Evolutionary conservation across 106 monocot species (phyloP).

Genomic region (Allium sativum): DNA sequence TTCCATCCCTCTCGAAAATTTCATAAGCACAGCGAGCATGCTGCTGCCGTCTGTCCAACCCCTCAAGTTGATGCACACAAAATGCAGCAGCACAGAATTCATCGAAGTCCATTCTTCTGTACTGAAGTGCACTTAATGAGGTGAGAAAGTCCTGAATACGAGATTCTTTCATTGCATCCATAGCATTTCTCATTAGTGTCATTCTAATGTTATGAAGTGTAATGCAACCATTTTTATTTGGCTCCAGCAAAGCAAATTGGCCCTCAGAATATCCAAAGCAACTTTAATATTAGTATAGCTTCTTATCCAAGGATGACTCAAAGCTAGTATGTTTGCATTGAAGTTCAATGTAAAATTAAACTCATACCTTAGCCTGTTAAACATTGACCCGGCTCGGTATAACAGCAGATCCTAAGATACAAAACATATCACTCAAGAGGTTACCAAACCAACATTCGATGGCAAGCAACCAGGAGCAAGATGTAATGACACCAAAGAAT

Average conservation of each 20-base stretch:
- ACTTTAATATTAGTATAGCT: too few species aligned
- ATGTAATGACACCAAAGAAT: too few species aligned
- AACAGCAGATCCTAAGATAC: too few species aligned
- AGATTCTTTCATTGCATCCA: slow-evolving; percentile 74
- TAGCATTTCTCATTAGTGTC: slow-evolving; percentile 55
- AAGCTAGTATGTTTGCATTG: too few species aligned
- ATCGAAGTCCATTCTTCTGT: slow-evolving; percentile 82
- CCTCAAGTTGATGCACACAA: slow-evolving; percentile 84
- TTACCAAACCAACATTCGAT: too few species aligned
- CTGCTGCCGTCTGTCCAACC: slow-evolving; percentile 81
- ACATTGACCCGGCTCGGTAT: too few species aligned
- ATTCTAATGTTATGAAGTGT: slow-evolving; percentile 66
- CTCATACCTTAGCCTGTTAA: too few species aligned
- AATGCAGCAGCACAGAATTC: slow-evolving; percentile 79
- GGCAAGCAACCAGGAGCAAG: too few species aligned
- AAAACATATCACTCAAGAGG: too few species aligned
- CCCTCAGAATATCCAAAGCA: slow-evolving; percentile 38
- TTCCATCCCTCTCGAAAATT: slow-evolving; percentile 80
- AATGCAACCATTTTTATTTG: slow-evolving; percentile 67
- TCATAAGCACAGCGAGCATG: slow-evolving; percentile 81
- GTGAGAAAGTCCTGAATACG: slow-evolving; percentile 66
- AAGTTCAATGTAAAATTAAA: too few species aligned
- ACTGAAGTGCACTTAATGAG: slow-evolving; percentile 65
- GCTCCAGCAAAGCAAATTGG: slow-evolving; percentile 67
- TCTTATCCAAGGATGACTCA: too few species aligned